These are phyloP conservation scores for Schrenkiella parvula DNA, from an alignment of 345 rosid genomes.

Conservation along the genomic window DNA sequence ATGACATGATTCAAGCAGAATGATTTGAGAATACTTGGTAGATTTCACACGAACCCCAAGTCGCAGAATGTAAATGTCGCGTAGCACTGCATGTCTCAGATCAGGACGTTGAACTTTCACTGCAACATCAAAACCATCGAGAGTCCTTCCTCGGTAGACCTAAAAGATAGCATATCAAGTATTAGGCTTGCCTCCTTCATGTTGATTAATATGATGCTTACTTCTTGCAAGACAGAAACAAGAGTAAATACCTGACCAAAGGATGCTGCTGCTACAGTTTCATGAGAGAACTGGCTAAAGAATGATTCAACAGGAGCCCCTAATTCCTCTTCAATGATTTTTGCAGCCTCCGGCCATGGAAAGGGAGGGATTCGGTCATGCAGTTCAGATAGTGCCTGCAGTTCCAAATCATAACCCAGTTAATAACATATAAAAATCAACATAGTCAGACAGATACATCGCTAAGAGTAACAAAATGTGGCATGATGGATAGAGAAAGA, in stretches of 20 bases:
- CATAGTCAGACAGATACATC: neutral
- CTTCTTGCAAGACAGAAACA: slow-evolving; percentile 4
- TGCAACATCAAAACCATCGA: slow-evolving; percentile 76
- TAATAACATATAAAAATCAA: slow-evolving; percentile 1
- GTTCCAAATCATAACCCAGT: slow-evolving; percentile 21
- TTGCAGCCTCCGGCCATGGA: slow-evolving; percentile 62
- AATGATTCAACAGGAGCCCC: slow-evolving; percentile 68
- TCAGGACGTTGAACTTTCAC: slow-evolving; percentile 97
- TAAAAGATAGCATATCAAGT: slow-evolving; percentile 29
- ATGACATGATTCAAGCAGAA: slow-evolving; percentile 11
- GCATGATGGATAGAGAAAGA: neutral
- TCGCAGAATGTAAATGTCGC: slow-evolving; percentile 83
- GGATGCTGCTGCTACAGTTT: slow-evolving; percentile 93
- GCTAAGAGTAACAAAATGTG: slow-evolving; percentile 1
- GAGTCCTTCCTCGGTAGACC: slow-evolving; percentile 78
- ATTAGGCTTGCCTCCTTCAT: neutral
- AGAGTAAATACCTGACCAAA: slow-evolving; percentile 77
- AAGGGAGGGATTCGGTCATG: slow-evolving; percentile 92
- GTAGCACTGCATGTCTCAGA: slow-evolving; percentile 74
- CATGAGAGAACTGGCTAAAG: slow-evolving; percentile 71
- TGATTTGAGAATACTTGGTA: neutral
- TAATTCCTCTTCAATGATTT: slow-evolving; percentile 82
- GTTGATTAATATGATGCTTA: slow-evolving; percentile 3
- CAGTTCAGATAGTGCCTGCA: slow-evolving; percentile 88
- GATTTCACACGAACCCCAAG: slow-evolving; percentile 64